Evolutionary conservation across 768 basidiomycete genomes (phyloP).

Genomic region (Trametes villosa): DNA sequence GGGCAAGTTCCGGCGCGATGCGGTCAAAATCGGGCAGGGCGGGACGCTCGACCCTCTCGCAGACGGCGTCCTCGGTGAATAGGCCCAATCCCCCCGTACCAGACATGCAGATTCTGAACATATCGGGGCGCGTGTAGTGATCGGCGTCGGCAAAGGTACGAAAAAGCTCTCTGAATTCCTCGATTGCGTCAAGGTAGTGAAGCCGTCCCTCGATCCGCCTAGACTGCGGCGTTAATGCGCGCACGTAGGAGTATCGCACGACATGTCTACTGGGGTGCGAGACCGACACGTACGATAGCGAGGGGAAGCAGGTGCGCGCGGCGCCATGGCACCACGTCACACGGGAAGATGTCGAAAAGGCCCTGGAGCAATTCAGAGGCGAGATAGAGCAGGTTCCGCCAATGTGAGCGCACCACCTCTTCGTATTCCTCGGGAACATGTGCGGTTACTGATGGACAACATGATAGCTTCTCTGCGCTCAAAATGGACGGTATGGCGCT

Average conservation of each 20-base stretch:
- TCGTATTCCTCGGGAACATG: slow-evolving; percentile 1
- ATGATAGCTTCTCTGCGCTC: slow-evolving; percentile 87
- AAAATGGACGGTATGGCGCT: slow-evolving; percentile 98
- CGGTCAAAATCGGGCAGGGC: slow-evolving; percentile 87
- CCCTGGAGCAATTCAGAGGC: slow-evolving; percentile 77
- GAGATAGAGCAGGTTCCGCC: slow-evolving; percentile 91
- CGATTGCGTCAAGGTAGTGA: slow-evolving; percentile 78
- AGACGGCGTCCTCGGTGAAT: slow-evolving; percentile 59
- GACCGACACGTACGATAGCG: slow-evolving; percentile 92
- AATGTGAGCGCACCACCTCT: slow-evolving; percentile 60
- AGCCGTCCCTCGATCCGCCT: slow-evolving; percentile 34
- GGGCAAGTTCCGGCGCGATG: slow-evolving; percentile 42
- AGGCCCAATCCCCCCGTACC: background rate
- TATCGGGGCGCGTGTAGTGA: slow-evolving; percentile 51
- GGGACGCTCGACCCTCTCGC: slow-evolving; percentile 97
- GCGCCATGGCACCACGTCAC: slow-evolving; percentile 88
- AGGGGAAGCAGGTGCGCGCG: slow-evolving; percentile 78
- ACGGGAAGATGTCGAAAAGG: slow-evolving; percentile 67
- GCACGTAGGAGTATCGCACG: slow-evolving; percentile 81
- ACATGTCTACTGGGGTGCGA: slow-evolving; percentile 92
- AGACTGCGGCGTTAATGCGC: slow-evolving; percentile 6
- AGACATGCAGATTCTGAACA: background rate
- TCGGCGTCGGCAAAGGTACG: slow-evolving; percentile 89
- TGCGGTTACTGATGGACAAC: slow-evolving; percentile 10
- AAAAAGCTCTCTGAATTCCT: slow-evolving; percentile 85